Percentiles rank a stretch among this genome's conserved stretches.
These are phyloP conservation scores for Pestalotiopsis sp. DNA, from an alignment of 2,329 filamentous ascomycete species.

Conservation along the genomic window DNA sequence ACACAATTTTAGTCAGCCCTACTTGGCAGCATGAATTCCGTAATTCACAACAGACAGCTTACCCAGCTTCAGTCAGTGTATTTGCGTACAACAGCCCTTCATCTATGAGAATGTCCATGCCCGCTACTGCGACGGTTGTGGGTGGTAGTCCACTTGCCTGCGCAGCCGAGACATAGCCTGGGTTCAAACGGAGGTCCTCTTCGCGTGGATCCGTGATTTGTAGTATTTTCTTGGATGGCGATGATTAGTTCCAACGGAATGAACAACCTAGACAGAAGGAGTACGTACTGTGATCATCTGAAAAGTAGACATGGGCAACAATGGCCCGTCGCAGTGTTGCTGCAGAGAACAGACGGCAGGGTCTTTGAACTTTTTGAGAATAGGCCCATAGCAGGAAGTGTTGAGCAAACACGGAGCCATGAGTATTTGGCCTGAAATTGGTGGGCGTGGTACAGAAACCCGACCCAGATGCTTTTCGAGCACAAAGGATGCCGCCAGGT, in stretches of 20 bases:
- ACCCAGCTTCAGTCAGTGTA: not conserved
- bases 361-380: not conserved
- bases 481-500: constrained; percentile 8
- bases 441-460: not conserved
- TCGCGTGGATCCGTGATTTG: not conserved
- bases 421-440: constrained; percentile 3
- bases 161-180: not conserved
- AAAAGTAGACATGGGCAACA: not conserved
- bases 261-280: not conserved
- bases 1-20: not conserved
- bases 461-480: constrained; percentile 7
- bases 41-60: not conserved
- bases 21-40: not conserved
- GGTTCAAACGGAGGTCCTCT: constrained; percentile 1
- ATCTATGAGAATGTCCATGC: not conserved
- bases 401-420: not conserved
- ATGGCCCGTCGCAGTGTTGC: not conserved
- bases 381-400: not conserved
- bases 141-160: not conserved
- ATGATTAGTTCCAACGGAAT: not conserved
- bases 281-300: not conserved
- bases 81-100: not conserved
- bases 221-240: not conserved
- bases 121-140: not conserved
- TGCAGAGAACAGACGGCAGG: constrained; percentile 1